Percentiles rank a stretch among this genome's conserved stretches.
These are phyloP conservation scores for Wickerhamomyces chambardii DNA, from an alignment of 805 yeast species.

Conservation along the genomic window DNA sequence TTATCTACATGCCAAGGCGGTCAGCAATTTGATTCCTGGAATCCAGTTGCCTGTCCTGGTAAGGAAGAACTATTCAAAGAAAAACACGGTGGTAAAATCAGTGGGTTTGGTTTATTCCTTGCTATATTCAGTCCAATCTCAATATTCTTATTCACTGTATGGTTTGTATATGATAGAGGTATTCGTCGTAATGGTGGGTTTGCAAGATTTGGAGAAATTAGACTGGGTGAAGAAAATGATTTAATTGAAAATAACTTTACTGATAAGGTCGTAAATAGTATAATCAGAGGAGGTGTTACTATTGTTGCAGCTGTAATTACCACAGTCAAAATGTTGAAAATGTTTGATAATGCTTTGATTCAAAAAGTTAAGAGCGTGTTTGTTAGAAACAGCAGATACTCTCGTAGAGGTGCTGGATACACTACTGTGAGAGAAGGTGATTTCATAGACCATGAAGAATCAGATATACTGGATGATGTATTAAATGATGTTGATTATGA, in stretches of 20 bases:
- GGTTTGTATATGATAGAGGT: constrained; percentile 62
- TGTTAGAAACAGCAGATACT: constrained; percentile 12
- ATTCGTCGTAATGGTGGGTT: constrained; percentile 63
- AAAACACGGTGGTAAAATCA: constrained; percentile 38
- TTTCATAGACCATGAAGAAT: constrained; percentile 14
- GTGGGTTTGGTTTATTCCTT: constrained; percentile 42
- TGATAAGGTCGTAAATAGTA: constrained; percentile 51
- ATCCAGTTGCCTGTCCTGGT: constrained; percentile 82
- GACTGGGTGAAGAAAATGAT: constrained; percentile 73
- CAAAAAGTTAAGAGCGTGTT: constrained; percentile 9
- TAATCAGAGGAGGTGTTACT: constrained; percentile 23
- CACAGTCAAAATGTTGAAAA: constrained; percentile 19
- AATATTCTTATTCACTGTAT: constrained; percentile 28
- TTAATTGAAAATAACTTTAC: constrained; percentile 45
- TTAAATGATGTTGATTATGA: constrained; percentile 15
- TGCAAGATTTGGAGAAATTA: constrained; percentile 74
- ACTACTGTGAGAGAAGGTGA: constrained; percentile 9
- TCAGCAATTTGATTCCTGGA: constrained; percentile 53
- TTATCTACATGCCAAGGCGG: constrained; percentile 86
- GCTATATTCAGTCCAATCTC: constrained; percentile 49
- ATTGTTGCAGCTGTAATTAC: constrained; percentile 23
- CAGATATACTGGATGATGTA: constrained; percentile 12
- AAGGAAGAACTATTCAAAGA: constrained; percentile 52
- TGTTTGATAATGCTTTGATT: constrained; percentile 10
- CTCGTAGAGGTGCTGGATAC: constrained; percentile 14